A percentile compares a stretch with the other conserved stretches of the same genome.
phyloP scores from a whole-genome alignment of 345 rosid species.

The Lagerstroemia speciosa region DNA sequence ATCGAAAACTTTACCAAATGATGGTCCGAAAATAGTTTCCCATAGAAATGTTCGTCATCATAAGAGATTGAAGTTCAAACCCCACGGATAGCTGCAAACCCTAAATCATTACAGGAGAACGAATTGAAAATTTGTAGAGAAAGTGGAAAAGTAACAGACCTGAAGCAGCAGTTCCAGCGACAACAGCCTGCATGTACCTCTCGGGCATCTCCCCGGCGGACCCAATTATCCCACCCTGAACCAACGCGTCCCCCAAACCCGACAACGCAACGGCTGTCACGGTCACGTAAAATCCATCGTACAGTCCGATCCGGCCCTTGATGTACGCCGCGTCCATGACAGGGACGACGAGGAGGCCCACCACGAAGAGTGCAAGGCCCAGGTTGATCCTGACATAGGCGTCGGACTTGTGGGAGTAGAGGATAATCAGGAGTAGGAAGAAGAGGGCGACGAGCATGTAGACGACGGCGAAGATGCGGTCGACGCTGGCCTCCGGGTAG shows the following conservation, averaged over 20 bases:
- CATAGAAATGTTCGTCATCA: neutral
- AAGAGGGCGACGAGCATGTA: conserved; percentile 64
- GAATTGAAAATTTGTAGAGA: neutral
- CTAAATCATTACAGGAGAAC: neutral
- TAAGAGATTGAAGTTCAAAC: neutral
- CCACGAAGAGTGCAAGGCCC: conserved; percentile 52
- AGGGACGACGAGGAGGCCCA: conserved; percentile 63
- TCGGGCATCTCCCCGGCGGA: conserved; percentile 89
- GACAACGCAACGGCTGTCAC: conserved; percentile 45
- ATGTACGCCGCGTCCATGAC: conserved; percentile 60
- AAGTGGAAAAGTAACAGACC: conserved; percentile 30
- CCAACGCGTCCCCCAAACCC: conserved; percentile 77
- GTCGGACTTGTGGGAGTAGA: conserved; percentile 59
- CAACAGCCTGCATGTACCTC: conserved; percentile 85
- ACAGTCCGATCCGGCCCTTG: conserved; percentile 68
- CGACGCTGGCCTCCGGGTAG: conserved; percentile 80
- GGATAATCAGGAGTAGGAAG: conserved; percentile 41
- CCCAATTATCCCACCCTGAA: conserved; percentile 84
- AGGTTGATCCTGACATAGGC: conserved; percentile 67
- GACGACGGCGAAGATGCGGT: conserved; percentile 78
- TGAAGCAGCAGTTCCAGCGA: conserved; percentile 96
- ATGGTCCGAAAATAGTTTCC: neutral
- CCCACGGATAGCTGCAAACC: neutral
- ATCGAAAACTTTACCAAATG: neutral
- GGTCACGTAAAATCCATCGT: conserved; percentile 57